Evolutionary conservation across 2,329 filamentous ascomycete genomes (phyloP).

Genomic region (Rhytidhysteron rufulum): DNA sequence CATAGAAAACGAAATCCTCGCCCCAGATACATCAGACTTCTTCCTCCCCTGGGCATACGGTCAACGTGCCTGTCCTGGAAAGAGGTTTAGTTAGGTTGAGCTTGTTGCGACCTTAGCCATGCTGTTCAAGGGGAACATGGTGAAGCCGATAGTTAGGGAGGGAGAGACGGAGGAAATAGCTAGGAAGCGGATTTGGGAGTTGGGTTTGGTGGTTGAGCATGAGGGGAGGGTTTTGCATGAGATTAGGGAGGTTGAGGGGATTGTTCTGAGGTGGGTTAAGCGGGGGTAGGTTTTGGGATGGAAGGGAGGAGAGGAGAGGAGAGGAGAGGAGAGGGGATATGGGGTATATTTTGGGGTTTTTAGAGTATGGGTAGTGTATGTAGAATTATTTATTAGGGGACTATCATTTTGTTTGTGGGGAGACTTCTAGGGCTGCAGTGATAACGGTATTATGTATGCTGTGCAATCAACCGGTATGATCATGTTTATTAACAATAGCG

Average conservation of each 20-base stretch:
- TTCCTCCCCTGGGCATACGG: conserved; percentile 15
- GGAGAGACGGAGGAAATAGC: conserved; percentile 12
- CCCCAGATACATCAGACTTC: conserved; percentile 6
- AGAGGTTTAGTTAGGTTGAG: conserved; percentile 18
- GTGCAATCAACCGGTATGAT: no score
- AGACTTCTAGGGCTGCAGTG: no score
- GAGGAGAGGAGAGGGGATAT: no score
- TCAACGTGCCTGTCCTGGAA: conserved; percentile 17
- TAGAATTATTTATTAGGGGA: no score
- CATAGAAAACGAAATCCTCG: conserved; percentile 11
- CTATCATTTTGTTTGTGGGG: no score
- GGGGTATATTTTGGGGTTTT: no score
- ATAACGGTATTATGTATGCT: no score
- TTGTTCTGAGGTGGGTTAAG: conserved; percentile 6
- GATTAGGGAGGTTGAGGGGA: conserved; percentile 7
- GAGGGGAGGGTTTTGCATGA: conserved; percentile 10
- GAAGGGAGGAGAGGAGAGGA: not conserved
- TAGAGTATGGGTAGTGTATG: no score
- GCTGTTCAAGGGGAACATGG: conserved; percentile 11
- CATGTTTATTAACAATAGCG: no score
- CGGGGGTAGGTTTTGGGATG: no score
- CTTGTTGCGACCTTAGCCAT: conserved; percentile 12
- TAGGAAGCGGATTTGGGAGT: conserved; percentile 4
- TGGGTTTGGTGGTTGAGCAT: conserved; percentile 8
- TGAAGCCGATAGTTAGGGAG: conserved; percentile 7